A percentile compares a stretch with the other conserved stretches of the same genome.
Evolutionary conservation across 2,329 filamentous ascomycete species (phyloP).

Genomic region (Alternaria triticina): DNA sequence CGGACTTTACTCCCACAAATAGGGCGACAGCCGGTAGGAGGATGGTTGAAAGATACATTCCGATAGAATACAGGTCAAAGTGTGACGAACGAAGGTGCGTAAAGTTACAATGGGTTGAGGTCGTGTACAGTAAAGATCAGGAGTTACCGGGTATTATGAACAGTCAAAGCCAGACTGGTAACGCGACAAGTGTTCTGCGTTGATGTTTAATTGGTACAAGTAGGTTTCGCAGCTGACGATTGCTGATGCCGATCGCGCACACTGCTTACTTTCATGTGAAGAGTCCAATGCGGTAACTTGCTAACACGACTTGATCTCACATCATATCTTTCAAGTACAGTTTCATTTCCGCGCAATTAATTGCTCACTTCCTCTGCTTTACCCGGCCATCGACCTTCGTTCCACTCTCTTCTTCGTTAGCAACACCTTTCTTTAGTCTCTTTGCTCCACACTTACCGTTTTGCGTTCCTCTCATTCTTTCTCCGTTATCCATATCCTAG

Average conservation of each 20-base stretch:
- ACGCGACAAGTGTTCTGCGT: not conserved
- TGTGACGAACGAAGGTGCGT: too few species aligned
- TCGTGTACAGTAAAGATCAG: rapidly evolving
- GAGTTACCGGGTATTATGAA: not conserved
- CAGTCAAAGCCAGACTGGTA: not conserved
- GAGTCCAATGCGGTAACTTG: not conserved
- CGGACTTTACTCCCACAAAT: not conserved
- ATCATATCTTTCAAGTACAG: not conserved
- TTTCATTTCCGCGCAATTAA: rapidly evolving
- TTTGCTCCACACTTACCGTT: not conserved
- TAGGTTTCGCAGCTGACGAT: not conserved
- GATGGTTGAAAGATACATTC: not conserved
- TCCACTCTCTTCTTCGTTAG: not conserved
- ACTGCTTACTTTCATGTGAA: not conserved
- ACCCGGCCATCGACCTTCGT: rapidly evolving
- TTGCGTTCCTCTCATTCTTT: not conserved
- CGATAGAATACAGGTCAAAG: too few species aligned
- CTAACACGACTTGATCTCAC: not conserved
- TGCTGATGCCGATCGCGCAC: not conserved
- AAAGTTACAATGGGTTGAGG: too few species aligned
- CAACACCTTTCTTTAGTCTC: too few species aligned
- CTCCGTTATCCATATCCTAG: not conserved
- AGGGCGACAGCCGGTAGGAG: not conserved
- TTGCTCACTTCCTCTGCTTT: not conserved
- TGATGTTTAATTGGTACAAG: not conserved